Evolutionary conservation across 495 filamentous ascomycete species (phyloP).

Genomic region (Neurospora tetrasperma): DNA sequence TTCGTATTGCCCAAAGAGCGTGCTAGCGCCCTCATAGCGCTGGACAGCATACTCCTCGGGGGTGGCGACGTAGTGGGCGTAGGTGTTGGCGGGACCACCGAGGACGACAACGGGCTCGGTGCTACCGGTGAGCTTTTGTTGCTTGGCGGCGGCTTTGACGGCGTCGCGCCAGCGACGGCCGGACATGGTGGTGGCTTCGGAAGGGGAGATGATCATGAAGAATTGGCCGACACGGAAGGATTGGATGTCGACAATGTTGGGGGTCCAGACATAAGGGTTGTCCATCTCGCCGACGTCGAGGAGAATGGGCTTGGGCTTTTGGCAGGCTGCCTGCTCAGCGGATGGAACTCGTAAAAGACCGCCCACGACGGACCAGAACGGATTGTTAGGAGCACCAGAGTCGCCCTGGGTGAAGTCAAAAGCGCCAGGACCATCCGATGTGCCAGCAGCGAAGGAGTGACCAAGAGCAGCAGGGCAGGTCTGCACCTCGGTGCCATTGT

Average conservation of each 20-base stretch:
- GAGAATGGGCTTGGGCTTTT: constrained; percentile 77
- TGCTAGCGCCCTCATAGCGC: constrained; percentile 91
- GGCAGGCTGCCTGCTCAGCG: constrained; percentile 64
- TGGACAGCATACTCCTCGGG: constrained; percentile 84
- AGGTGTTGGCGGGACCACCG: constrained; percentile 85
- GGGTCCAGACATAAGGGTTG: constrained; percentile 74
- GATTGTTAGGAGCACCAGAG: constrained; percentile 57
- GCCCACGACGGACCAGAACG: constrained; percentile 74
- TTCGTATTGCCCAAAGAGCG: constrained; percentile 79
- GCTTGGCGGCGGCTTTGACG: constrained; percentile 43
- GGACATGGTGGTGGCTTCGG: constrained; percentile 90
- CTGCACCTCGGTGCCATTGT: constrained; percentile 60
- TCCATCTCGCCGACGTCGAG: constrained; percentile 76
- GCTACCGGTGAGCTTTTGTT: constrained; percentile 14
- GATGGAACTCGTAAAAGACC: constrained; percentile 59
- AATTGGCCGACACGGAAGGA: constrained; percentile 83
- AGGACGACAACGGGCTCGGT: constrained; percentile 50
- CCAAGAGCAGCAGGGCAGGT: constrained; percentile 92
- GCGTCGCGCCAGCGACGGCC: constrained; percentile 82
- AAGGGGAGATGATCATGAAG: constrained; percentile 74
- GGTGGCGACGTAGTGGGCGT: constrained; percentile 86
- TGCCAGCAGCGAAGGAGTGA: constrained; percentile 87
- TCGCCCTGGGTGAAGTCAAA: constrained; percentile 91
- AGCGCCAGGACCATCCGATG: constrained; percentile 80
- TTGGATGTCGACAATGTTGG: constrained; percentile 91